Conservation (phyloP, 2,329 filamentous ascomycete genomes). For the Aspergillus eucalypticola region DNA sequence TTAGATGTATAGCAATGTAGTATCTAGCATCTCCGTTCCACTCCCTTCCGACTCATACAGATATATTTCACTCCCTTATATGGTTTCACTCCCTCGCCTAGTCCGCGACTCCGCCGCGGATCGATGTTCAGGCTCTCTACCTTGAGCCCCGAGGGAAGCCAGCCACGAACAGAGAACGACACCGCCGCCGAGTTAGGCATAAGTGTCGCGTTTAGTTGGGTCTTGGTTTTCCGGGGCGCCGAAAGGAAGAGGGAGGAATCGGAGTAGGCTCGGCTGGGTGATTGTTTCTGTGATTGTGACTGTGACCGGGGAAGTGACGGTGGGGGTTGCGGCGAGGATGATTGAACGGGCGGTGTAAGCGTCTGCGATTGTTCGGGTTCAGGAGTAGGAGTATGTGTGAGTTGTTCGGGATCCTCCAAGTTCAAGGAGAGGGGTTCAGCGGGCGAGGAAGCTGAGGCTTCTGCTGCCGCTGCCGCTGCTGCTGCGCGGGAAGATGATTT, state of each 20-base stretch:
- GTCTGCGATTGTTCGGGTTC: constrained; percentile 11
- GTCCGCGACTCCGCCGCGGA: constrained; percentile 76
- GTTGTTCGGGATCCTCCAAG: not conserved
- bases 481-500: constrained; percentile 32
- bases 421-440: constrained; percentile 9
- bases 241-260: constrained; percentile 26
- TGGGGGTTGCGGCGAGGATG: constrained; percentile 18
- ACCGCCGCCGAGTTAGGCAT: constrained; percentile 79
- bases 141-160: constrained; percentile 64
- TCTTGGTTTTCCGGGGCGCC: constrained; percentile 35
- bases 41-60: constrained; percentile 64
- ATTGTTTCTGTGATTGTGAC: constrained; percentile 22
- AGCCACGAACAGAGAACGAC: constrained; percentile 63
- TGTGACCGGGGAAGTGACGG: constrained; percentile 7
- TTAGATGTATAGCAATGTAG: not conserved
- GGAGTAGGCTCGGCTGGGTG: constrained; percentile 8
- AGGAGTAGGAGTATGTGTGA: constrained; percentile 7
- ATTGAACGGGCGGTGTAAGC: constrained; percentile 13
- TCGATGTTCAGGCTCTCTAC: constrained; percentile 65
- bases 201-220: constrained; percentile 69
- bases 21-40: constrained; percentile 42
- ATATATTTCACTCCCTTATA: constrained; percentile 99
- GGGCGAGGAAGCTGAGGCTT: constrained; percentile 10
- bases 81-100: constrained; percentile 86
- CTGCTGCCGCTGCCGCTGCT: constrained; percentile 8